These are phyloP conservation scores for Tripterygium wilfordii DNA, from an alignment of 177 flowering plant genomes.

Conservation along the genomic window DNA sequence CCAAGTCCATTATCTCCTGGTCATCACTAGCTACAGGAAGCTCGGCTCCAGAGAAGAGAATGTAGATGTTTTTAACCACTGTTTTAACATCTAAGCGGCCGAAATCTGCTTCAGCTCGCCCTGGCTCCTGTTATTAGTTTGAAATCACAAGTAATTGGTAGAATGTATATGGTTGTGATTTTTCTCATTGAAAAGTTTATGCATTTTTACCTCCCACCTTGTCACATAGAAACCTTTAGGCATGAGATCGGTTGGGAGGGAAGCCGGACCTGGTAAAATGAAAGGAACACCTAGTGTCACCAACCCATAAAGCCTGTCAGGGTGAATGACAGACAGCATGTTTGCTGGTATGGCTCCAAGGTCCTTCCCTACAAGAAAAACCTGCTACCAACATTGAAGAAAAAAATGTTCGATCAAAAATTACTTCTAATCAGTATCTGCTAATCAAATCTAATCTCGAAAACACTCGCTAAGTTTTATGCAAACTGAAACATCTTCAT, in stretches of 20 bases:
- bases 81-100: slow-evolving; percentile 31
- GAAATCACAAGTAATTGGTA: too few species aligned
- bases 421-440: too few species aligned
- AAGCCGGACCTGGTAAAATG: slow-evolving; percentile 14
- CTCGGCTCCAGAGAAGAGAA: slow-evolving; percentile 28
- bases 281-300: slow-evolving; percentile 27
- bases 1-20: slow-evolving; percentile 39
- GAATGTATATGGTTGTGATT: too few species aligned
- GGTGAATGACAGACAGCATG: slow-evolving; percentile 14
- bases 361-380: slow-evolving; percentile 30
- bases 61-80: slow-evolving; percentile 33
- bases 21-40: slow-evolving; percentile 23
- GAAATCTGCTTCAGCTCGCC: slow-evolving; percentile 37
- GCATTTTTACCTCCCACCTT: slow-evolving; percentile 27
- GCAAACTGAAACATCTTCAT: too few species aligned
- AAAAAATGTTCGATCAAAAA: too few species aligned
- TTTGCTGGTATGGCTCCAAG: slow-evolving; percentile 27
- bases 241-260: slow-evolving; percentile 6
- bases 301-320: slow-evolving; percentile 26
- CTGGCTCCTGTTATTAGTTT: slow-evolving; percentile 20
- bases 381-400: slow-evolving; percentile 13
- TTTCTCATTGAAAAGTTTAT: too few species aligned
- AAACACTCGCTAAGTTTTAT: too few species aligned
- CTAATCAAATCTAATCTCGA: too few species aligned
- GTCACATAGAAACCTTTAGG: slow-evolving; percentile 33